Evolutionary conservation across 495 filamentous ascomycete species (phyloP).

Genomic region (Barbatosphaeria neglecta): DNA sequence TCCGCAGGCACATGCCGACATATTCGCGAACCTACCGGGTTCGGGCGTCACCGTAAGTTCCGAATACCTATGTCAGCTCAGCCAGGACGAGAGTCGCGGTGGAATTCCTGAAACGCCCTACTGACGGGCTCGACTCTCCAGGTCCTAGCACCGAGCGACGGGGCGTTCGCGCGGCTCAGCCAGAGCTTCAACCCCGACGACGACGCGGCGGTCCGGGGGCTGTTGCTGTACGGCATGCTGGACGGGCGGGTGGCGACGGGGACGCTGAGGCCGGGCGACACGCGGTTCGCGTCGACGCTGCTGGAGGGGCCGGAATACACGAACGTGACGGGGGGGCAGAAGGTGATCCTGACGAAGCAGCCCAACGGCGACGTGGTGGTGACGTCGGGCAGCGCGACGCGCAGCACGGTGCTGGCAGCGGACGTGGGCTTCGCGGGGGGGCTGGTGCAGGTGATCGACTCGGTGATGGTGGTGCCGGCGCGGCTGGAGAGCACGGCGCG

Average conservation of each 20-base stretch:
- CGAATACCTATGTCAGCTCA: no score
- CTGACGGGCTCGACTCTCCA: background rate
- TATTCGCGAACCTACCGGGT: background rate
- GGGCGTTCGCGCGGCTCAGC: conserved; percentile 14
- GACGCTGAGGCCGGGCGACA: conserved; percentile 12
- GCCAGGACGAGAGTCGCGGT: background rate
- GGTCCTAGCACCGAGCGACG: conserved; percentile 13
- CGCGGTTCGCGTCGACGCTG: conserved; percentile 35
- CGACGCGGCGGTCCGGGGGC: conserved; percentile 1
- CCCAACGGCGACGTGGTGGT: conserved; percentile 13
- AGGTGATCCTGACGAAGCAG: conserved; percentile 17
- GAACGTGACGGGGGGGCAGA: conserved; percentile 16
- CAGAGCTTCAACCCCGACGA: conserved; percentile 2
- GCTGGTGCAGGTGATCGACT: conserved; percentile 18
- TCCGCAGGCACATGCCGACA: background rate
- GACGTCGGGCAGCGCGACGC: conserved; percentile 16
- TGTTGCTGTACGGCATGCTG: conserved; percentile 15
- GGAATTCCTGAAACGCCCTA: background rate
- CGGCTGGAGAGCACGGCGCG: conserved; percentile 9
- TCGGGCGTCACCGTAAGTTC: background rate
- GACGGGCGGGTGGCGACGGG: conserved; percentile 1
- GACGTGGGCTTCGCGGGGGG: conserved; percentile 13
- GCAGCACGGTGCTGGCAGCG: conserved; percentile 13
- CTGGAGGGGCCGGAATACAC: conserved; percentile 15
- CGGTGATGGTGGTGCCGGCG: conserved; percentile 15